Percentiles rank a stretch among this genome's conserved stretches.
Conservation (phyloP, 495 filamentous ascomycete species). For the Zalerion maritima region DNA sequence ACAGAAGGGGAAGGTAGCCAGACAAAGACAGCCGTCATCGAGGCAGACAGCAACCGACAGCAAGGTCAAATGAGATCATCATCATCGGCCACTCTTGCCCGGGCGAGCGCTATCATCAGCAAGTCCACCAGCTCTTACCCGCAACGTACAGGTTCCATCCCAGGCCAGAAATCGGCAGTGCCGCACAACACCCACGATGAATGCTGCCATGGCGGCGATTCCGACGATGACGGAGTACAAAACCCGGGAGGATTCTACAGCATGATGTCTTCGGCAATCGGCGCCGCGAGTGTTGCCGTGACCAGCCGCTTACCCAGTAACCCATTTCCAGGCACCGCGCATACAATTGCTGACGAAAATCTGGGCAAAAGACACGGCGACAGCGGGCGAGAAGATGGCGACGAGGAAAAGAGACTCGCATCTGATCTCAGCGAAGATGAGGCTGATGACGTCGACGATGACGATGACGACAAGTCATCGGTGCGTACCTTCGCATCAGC, state of each 20-base stretch:
- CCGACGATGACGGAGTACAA: conserved; percentile 24
- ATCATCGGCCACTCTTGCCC: no score
- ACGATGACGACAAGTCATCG: conserved; percentile 19
- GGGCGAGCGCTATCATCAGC: no score
- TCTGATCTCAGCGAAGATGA: conserved; percentile 1
- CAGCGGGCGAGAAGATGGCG: conserved; percentile 1
- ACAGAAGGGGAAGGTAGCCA: conserved; percentile 17
- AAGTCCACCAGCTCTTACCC: no score
- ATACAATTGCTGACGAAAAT: conserved; percentile 29
- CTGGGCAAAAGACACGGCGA: conserved; percentile 16
- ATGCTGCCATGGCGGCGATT: neutral
- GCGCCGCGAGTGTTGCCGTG: conserved; percentile 25
- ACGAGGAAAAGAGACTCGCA: conserved; percentile 15
- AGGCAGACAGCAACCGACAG: conserved; percentile 5
- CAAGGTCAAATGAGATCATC: conserved; percentile 11
- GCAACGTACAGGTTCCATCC: conserved; percentile 19
- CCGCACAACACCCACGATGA: conserved; percentile 5
- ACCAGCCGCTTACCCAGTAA: conserved; percentile 18
- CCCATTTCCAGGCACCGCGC: conserved; percentile 13
- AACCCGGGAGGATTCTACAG: conserved; percentile 34
- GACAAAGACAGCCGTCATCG: neutral
- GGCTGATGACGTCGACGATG: conserved; percentile 2
- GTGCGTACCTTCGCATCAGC: conserved; percentile 32
- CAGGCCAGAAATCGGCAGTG: neutral
- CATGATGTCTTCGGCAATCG: conserved; percentile 32